phyloP scores from a whole-genome alignment of 1,139 yeast species.

The Saccharomyces hybrid region DNA sequence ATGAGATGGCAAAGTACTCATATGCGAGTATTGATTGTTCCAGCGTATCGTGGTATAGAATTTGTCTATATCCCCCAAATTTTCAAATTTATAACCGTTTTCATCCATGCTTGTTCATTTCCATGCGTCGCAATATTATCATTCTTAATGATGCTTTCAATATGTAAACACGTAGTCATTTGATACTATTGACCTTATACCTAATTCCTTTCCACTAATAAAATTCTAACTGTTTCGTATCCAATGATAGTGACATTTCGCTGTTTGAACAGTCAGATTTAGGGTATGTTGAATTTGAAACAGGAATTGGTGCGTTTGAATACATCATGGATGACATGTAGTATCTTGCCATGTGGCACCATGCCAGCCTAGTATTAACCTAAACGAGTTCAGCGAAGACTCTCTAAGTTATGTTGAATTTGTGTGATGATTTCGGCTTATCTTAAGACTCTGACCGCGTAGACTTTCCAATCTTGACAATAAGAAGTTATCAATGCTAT shows the following conservation, averaged over 20 bases:
- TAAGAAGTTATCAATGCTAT: background rate
- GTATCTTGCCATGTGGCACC: no score
- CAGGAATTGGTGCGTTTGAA: no score
- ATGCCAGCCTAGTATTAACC: no score
- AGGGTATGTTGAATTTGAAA: background rate
- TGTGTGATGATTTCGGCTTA: background rate
- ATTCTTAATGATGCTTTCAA: background rate
- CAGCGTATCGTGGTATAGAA: slow-evolving; percentile 24
- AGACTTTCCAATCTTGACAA: background rate
- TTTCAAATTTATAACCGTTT: slow-evolving; percentile 6
- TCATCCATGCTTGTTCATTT: slow-evolving; percentile 1
- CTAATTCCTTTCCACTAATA: background rate
- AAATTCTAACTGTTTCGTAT: background rate
- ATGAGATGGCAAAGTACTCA: slow-evolving; percentile 23
- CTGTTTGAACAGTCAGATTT: background rate
- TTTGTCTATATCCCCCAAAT: slow-evolving; percentile 14
- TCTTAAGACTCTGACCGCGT: background rate
- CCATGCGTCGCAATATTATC: background rate
- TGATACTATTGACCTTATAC: background rate
- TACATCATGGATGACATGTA: background rate
- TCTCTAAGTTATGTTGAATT: background rate
- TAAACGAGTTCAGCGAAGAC: no score
- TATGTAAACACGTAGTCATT: background rate
- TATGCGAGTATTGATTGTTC: slow-evolving; percentile 25
- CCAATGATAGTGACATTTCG: background rate